These are phyloP conservation scores for Fusarium foetens DNA, from an alignment of 2,329 filamentous ascomycete genomes.

Conservation along the genomic window DNA sequence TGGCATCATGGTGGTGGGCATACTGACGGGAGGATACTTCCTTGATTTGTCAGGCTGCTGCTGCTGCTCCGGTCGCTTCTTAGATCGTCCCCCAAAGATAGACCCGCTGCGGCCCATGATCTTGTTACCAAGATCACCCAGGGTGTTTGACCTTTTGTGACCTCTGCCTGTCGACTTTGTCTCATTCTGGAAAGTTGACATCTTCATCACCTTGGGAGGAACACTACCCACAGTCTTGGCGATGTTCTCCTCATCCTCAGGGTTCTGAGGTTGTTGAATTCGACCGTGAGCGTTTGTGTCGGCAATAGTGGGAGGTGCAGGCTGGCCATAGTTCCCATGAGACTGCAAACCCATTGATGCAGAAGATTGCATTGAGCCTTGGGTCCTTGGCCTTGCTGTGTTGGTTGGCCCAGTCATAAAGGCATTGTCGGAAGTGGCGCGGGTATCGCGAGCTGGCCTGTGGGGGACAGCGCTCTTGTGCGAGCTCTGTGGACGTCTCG, in stretches of 20 bases:
- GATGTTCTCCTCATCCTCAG: constrained; percentile 74
- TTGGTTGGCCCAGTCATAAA: constrained; percentile 57
- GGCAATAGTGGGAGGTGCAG: constrained; percentile 85
- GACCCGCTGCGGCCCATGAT: constrained; percentile 86
- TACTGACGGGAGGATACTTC: constrained; percentile 90
- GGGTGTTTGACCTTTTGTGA: constrained; percentile 78
- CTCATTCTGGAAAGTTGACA: constrained; percentile 67
- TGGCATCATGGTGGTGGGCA: constrained; percentile 76
- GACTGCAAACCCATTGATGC: constrained; percentile 71
- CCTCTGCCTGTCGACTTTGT: constrained; percentile 60
- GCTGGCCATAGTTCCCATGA: constrained; percentile 83
- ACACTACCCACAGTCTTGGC: constrained; percentile 70
- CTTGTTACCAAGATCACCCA: constrained; percentile 84
- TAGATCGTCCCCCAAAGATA: constrained; percentile 73
- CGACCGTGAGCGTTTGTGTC: constrained; percentile 89
- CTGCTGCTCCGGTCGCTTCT: constrained; percentile 61
- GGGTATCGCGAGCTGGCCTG: constrained; percentile 48
- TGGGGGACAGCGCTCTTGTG: constrained; percentile 51
- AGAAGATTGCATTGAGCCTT: constrained; percentile 79
- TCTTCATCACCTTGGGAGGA: constrained; percentile 67
- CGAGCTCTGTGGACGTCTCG: constrained; percentile 60
- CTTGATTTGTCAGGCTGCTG: constrained; percentile 68
- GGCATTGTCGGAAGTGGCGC: constrained; percentile 54
- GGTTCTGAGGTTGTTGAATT: constrained; percentile 77
- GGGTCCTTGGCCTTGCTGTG: constrained; percentile 76